A percentile compares a stretch with the other conserved stretches of the same genome.
Conservation (phyloP, 108 stramenopile species). For the Cylindrotheca fusiformis region DNA sequence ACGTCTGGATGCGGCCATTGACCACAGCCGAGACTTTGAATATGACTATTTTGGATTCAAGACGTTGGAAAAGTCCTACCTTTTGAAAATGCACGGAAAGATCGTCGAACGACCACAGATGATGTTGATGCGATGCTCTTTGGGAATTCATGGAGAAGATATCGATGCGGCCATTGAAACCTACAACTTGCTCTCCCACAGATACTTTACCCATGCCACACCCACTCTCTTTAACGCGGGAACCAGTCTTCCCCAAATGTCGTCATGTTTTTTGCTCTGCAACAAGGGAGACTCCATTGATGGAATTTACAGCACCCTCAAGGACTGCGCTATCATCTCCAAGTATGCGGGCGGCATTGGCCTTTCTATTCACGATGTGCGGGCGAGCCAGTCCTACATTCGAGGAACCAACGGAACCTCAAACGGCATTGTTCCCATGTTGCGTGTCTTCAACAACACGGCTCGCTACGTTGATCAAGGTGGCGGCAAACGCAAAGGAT, state of each 20-base stretch:
- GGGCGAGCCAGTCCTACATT: slow-evolving; percentile 92
- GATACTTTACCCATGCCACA: slow-evolving; percentile 99
- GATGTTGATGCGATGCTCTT: slow-evolving; percentile 97
- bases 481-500: slow-evolving; percentile 98
- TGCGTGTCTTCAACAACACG: slow-evolving; percentile 99
- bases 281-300: slow-evolving; percentile 98
- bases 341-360: slow-evolving; percentile 99
- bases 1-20: slow-evolving; percentile 76
- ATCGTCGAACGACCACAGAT: slow-evolving; percentile 98
- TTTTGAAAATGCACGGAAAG: slow-evolving; percentile 87
- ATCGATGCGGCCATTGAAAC: slow-evolving; percentile 91
- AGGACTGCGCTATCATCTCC: slow-evolving; percentile 97
- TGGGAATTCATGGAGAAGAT: slow-evolving; percentile 97
- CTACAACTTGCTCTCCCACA: slow-evolving; percentile 90
- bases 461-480: slow-evolving; percentile 99
- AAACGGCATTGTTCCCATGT: slow-evolving; percentile 99
- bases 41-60: slow-evolving; percentile 99
- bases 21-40: slow-evolving; percentile 93
- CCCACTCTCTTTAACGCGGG: slow-evolving; percentile 99
- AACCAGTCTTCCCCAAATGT: slow-evolving; percentile 96
- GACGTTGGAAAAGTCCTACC: slow-evolving; percentile 97
- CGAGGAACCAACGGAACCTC: slow-evolving; percentile 97
- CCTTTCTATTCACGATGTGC: slow-evolving; percentile 92
- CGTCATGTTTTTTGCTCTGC: slow-evolving; percentile 92
- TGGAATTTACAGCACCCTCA: slow-evolving; percentile 99